phyloP scores from a whole-genome alignment of 1,284 basidiomycete genomes.

The Athelia psychrophila region DNA sequence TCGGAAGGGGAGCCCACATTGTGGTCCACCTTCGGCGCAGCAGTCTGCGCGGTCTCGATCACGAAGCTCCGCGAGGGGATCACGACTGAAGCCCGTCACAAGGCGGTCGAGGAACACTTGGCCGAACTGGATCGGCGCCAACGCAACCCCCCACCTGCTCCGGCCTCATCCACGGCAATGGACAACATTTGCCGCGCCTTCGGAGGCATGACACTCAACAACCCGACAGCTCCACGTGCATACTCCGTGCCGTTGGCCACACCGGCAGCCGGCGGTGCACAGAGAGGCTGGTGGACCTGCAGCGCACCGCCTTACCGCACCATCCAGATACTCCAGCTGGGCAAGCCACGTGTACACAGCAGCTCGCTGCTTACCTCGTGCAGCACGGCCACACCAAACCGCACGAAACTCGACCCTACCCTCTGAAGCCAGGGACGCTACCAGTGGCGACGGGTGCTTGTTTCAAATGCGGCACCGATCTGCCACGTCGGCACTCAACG shows the following conservation, averaged over 20 bases:
- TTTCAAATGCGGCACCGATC: neutral
- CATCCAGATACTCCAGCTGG: neutral
- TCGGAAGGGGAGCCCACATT: neutral
- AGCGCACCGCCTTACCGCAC: neutral
- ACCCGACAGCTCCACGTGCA: neutral
- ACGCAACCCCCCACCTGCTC: neutral
- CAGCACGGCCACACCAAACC: neutral
- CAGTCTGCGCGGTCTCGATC: neutral
- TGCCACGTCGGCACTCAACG: neutral
- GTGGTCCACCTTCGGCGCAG: neutral
- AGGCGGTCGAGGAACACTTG: neutral
- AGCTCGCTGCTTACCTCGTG: neutral
- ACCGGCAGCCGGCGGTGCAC: neutral
- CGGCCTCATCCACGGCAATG: neutral
- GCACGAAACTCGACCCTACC: neutral
- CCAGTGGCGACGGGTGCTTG: neutral
- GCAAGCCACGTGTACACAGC: neutral
- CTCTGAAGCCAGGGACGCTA: neutral
- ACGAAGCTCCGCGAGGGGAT: neutral
- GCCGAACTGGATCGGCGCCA: neutral
- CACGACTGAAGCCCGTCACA: neutral
- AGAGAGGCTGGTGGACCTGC: neutral
- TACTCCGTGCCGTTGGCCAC: neutral
- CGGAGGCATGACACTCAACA: neutral
- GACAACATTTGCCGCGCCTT: neutral